Base-by-base conservation (phyloP, 345 rosid genomes). In the Gossypium arboreum region DNA sequence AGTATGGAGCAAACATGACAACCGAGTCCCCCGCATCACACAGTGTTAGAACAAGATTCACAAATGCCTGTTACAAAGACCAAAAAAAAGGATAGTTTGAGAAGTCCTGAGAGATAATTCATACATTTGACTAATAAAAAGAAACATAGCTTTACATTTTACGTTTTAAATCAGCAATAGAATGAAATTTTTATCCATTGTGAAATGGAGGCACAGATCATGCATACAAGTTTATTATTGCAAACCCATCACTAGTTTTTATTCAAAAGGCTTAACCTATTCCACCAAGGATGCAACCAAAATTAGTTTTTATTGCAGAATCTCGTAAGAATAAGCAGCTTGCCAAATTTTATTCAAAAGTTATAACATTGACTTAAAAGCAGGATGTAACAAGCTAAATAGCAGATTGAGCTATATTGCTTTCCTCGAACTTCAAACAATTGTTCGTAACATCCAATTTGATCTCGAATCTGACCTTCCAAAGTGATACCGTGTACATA, bases 1-100 rank as follows among this genome's bases (percentile, higher is more conserved):
- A 95, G 84, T 93, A 95, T 16, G 99, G 99, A 74, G 93, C 89
- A 87, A 95, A 95, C 98, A 95, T 90, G 61, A 95, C 89, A 2
- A 93, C 98, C 0, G 89, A 87, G 81, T 93, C 99, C 76, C 96
- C 98, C 2, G 90, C 83, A 78, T 95, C 99, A 76, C 99, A 91
- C 61, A 91, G 84, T 0, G 94, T 79, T 57, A 91, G 96, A 83
- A 90, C 96, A 78, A 91, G 84, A 80, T 95, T 92, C 74, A 90
- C 98, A 56, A 95, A 95, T 27, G 99, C 99, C 98, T 93, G 94
- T 79, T 70, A 80, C 61, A 51, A 57, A 76, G 64, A 61, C 56
- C 56, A 45, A 58, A 55, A 45, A 56, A 68, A 68, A 17, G 76
- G 76, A 12, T 67, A 43, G 13, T 24, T 41, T 70, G 68, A 77